These are phyloP conservation scores for Fusarium citri DNA, from an alignment of 2,329 filamentous ascomycete species.

Conservation along the genomic window DNA sequence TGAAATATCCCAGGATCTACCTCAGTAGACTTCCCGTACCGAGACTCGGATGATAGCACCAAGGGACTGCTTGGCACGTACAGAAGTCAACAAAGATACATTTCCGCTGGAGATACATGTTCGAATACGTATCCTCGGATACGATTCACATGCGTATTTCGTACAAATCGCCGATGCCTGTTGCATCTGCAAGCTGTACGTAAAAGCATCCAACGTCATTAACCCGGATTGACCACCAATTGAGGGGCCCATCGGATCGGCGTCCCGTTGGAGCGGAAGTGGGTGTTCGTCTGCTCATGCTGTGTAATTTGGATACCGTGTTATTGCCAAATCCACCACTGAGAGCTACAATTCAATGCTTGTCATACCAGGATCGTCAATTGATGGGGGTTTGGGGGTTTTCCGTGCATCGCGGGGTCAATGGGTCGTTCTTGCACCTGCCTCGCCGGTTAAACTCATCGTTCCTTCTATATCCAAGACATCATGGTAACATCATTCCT, in stretches of 20 bases:
- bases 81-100: not conserved
- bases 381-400: not conserved
- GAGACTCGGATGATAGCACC: not conserved
- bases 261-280: conserved; percentile 39
- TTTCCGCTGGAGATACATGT: not conserved
- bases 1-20: not conserved
- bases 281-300: not conserved
- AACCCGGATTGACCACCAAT: not conserved
- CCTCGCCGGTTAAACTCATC: conserved; percentile 22
- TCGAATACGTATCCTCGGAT: no score
- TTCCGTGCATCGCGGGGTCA: conserved; percentile 27
- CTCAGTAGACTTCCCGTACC: no score
- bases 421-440: not conserved
- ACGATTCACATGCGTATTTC: not conserved
- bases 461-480: conserved; percentile 4
- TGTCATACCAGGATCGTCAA: conserved; percentile 23
- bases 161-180: not conserved
- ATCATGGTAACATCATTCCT: not conserved
- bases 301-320: conserved; percentile 5
- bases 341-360: conserved; percentile 5
- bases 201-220: conserved; percentile 1
- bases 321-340: conserved; percentile 15
- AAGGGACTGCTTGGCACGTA: not conserved
- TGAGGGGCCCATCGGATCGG: conserved; percentile 27
- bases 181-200: not conserved